Evolutionary conservation across 140 eudicot species (phyloP).

Genomic region (Bidens hawaiensis): DNA sequence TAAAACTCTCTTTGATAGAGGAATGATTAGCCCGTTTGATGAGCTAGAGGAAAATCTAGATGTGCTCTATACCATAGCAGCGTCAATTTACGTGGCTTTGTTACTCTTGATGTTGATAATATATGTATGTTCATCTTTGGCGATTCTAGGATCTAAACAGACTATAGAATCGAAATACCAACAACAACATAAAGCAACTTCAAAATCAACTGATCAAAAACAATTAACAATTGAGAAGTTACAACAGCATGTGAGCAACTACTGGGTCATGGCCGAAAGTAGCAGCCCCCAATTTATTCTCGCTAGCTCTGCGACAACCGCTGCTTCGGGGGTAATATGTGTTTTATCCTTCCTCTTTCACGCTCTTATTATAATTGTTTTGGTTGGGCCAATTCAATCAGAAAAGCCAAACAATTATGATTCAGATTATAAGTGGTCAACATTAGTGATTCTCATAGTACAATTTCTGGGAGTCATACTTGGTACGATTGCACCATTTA

Average conservation of each 20-base stretch:
- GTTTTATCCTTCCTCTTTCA: neutral
- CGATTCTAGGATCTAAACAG: neutral
- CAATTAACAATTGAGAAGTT: neutral
- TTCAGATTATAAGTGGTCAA: neutral
- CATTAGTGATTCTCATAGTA: neutral
- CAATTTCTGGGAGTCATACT: neutral
- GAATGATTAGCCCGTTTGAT: too few species aligned
- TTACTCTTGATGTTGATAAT: neutral
- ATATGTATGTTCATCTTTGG: neutral
- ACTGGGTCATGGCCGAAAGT: neutral
- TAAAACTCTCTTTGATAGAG: too few species aligned
- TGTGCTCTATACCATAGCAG: too few species aligned
- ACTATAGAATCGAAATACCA: neutral
- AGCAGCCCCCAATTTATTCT: neutral
- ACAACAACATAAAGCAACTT: neutral
- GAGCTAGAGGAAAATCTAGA: too few species aligned
- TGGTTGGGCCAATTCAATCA: neutral
- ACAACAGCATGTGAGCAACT: neutral
- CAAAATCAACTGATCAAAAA: neutral
- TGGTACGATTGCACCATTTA: neutral
- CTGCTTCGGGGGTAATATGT: constrained; percentile 2
- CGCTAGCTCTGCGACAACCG: neutral
- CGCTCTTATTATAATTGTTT: neutral
- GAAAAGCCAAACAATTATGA: neutral
- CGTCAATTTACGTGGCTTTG: neutral